phyloP scores from a whole-genome alignment of 768 basidiomycete species.

The Kwoniella heveanensis region DNA sequence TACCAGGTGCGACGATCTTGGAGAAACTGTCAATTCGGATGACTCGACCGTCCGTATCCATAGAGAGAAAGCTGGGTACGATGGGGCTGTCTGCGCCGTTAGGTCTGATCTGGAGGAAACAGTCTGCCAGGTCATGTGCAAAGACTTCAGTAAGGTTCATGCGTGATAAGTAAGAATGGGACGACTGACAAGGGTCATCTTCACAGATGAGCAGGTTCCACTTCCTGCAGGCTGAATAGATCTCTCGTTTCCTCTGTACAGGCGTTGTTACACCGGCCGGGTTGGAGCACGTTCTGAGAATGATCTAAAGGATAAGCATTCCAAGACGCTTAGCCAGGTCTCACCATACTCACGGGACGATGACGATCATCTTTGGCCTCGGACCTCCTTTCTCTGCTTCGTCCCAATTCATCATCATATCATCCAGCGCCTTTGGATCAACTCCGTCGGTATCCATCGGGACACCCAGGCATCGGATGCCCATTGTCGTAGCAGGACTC shows the following conservation, averaged over 20 bases:
- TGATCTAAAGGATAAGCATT: neutral
- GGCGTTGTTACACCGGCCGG: constrained; percentile 74
- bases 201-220: constrained; percentile 75
- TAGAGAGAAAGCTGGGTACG: constrained; percentile 41
- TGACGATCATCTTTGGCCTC: constrained; percentile 59
- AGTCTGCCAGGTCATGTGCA: constrained; percentile 51
- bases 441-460: constrained; percentile 71
- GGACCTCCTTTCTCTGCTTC: constrained; percentile 61
- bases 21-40: constrained; percentile 47
- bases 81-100: constrained; percentile 39
- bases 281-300: constrained; percentile 65
- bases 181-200: constrained; percentile 64
- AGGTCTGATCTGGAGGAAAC: constrained; percentile 49
- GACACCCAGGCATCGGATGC: constrained; percentile 55
- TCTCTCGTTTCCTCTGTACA: constrained; percentile 66
- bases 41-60: constrained; percentile 47
- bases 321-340: too few relatives aligned
- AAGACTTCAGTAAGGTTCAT: too few relatives aligned
- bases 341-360: constrained; percentile 23
- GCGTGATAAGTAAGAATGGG: neutral
- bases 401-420: constrained; percentile 68
- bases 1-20: constrained; percentile 48
- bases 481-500: constrained; percentile 61
- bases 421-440: constrained; percentile 63
- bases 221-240: constrained; percentile 76